Base-by-base conservation (phyloP, 2,329 filamentous ascomycete species). In the Hypoxylon sp. region DNA sequence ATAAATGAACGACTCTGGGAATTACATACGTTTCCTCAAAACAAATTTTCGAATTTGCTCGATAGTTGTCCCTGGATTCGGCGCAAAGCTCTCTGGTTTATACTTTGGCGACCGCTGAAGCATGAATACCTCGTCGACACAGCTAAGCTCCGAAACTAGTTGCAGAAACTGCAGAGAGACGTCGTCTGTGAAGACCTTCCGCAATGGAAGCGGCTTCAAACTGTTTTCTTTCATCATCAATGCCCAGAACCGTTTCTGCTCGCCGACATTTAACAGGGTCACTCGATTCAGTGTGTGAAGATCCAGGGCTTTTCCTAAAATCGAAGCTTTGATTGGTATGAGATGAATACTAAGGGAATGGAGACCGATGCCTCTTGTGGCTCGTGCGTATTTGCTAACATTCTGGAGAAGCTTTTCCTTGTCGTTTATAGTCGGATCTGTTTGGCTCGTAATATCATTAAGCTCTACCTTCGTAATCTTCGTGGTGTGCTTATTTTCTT, bases 151-250 rank as follows among this genome's bases (percentile, higher is more conserved):
- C 2, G 82, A 81, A 13, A 89, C 81, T 63, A 85, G 85, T 0
- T 81, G 81, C 56, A 91, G 74, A 62, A 91, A 89, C 0, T 80
- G 76, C 1, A 77, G 71, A 0, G 87, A 86, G 19, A 90, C 88
- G 68, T 90, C 86, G 73, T 91, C 89, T 0, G 88, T 90, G 70
- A 87, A 87, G 60, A 91, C 86, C 67, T 84, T 87, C 52, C 83
- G 81, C 45, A 91, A 76, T 0, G 84, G 81, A 43, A 91, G 78
- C 0, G 85, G 83, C 7, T 80, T 77, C 0, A 80, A 72, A 55
- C 82, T 82, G 74, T 90, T 88, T 71, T 89, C 82, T 69, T 84
- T 86, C 17, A 82, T 78, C 45, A 91, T 77, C 60, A 86, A 77
- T 1, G 81, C 79, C 89, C 89, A 91, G 67, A 91, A 85, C 0